phyloP scores from a whole-genome alignment of 495 filamentous ascomycete genomes.

The Trichoderma virens region DNA sequence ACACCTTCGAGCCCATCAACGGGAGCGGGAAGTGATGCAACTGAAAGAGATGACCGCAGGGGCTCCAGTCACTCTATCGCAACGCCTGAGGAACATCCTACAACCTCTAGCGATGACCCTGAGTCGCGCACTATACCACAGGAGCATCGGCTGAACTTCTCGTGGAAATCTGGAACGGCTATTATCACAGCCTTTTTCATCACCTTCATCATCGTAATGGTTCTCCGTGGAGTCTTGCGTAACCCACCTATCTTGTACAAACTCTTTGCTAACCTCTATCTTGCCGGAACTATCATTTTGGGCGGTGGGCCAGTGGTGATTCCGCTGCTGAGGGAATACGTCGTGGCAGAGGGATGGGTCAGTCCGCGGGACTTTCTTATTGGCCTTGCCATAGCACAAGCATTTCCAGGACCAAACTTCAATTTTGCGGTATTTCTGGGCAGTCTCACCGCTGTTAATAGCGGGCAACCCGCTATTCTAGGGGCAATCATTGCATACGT shows the following conservation, averaged over 20 bases:
- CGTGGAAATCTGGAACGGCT: slow-evolving; percentile 38
- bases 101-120: slow-evolving; percentile 11
- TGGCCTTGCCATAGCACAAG: slow-evolving; percentile 74
- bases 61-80: not conserved
- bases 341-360: slow-evolving; percentile 76
- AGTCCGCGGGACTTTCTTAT: slow-evolving; percentile 71
- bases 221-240: slow-evolving; percentile 43
- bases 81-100: not conserved
- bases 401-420: slow-evolving; percentile 82
- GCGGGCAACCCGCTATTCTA: slow-evolving; percentile 22
- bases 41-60: not conserved
- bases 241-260: slow-evolving; percentile 42
- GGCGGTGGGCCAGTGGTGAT: slow-evolving; percentile 84
- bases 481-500: slow-evolving; percentile 56
- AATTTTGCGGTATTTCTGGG: slow-evolving; percentile 81
- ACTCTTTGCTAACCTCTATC: slow-evolving; percentile 74
- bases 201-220: slow-evolving; percentile 55
- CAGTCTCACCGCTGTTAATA: slow-evolving; percentile 43
- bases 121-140: slow-evolving; percentile 36
- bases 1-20: not conserved
- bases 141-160: slow-evolving; percentile 29
- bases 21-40: not conserved
- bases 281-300: slow-evolving; percentile 85
- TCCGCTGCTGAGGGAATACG: slow-evolving; percentile 68
- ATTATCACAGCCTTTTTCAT: slow-evolving; percentile 49